Conservation (phyloP, 1,139 yeast genomes). For the Arxiozyma slooffiae region DNA sequence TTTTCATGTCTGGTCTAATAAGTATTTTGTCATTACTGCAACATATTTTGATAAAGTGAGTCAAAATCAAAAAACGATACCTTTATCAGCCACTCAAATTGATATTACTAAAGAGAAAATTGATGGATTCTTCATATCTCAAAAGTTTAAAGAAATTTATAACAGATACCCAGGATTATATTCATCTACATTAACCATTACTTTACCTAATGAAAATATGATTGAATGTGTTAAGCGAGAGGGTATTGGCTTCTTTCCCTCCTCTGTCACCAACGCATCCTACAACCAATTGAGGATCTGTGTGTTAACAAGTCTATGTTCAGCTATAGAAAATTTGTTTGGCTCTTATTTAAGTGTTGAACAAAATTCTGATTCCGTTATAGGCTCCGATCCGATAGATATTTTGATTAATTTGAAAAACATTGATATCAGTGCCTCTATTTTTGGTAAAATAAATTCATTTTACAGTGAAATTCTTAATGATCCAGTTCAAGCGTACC, state of each 20-base stretch:
- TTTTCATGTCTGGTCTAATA: conserved; percentile 7
- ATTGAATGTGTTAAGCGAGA: not conserved
- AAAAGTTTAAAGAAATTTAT: not conserved
- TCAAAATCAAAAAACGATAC: conserved; percentile 4
- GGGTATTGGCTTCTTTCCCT: not conserved
- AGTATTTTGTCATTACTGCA: conserved; percentile 7
- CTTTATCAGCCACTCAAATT: conserved; percentile 3
- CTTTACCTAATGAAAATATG: conserved; percentile 5
- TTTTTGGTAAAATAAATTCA: conserved; percentile 12
- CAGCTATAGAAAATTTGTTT: conserved; percentile 1
- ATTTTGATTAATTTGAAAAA: conserved; percentile 8
- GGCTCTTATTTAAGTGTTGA: not conserved
- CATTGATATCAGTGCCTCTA: conserved; percentile 10
- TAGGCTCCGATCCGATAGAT: conserved; percentile 6
- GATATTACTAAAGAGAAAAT: not conserved
- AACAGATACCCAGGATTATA: conserved; percentile 5
- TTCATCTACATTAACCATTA: conserved; percentile 7
- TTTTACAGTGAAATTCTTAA: conserved; percentile 8
- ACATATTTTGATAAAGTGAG: conserved; percentile 8
- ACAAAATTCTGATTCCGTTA: not conserved
- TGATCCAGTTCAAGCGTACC: conserved; percentile 2
- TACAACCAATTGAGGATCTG: not conserved
- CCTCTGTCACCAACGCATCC: not conserved
- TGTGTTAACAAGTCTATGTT: not conserved
- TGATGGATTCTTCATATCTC: conserved; percentile 1